These are phyloP conservation scores for Vitis hybrid DNA, from an alignment of 177 flowering plant genomes.

Conservation along the genomic window DNA sequence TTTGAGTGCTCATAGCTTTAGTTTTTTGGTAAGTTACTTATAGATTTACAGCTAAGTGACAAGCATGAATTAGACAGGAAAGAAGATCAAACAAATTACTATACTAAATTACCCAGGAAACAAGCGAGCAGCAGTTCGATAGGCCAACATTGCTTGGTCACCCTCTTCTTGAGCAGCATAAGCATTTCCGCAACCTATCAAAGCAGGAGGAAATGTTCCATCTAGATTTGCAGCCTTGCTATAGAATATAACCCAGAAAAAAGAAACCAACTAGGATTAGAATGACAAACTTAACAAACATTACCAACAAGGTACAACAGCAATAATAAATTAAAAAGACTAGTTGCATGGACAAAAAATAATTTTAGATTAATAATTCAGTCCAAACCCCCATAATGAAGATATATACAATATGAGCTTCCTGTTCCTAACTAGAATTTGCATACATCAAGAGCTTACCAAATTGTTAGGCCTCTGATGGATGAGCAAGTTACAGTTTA, in stretches of 20 bases:
- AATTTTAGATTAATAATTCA: background rate
- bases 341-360: background rate
- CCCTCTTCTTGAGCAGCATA: constrained; percentile 96
- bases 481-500: no score
- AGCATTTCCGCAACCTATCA: constrained; percentile 95
- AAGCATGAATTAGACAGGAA: background rate
- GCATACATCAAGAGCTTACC: background rate
- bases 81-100: background rate
- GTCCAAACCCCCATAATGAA: background rate
- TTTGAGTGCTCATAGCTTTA: no score
- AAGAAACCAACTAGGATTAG: background rate
- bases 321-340: background rate
- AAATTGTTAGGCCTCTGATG: background rate
- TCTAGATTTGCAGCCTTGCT: constrained; percentile 93
- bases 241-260: constrained; percentile 10
- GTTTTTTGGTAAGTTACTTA: no score
- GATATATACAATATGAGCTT: no score
- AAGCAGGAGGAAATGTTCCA: constrained; percentile 84
- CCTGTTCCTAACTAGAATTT: background rate
- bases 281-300: no score
- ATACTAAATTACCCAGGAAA: constrained; percentile 83
- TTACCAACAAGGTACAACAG: no score
- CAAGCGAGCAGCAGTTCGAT: constrained; percentile 92
- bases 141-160: constrained; percentile 96
- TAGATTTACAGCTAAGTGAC: background rate